phyloP scores from a whole-genome alignment of 768 basidiomycete genomes.

The Serendipita indica region DNA sequence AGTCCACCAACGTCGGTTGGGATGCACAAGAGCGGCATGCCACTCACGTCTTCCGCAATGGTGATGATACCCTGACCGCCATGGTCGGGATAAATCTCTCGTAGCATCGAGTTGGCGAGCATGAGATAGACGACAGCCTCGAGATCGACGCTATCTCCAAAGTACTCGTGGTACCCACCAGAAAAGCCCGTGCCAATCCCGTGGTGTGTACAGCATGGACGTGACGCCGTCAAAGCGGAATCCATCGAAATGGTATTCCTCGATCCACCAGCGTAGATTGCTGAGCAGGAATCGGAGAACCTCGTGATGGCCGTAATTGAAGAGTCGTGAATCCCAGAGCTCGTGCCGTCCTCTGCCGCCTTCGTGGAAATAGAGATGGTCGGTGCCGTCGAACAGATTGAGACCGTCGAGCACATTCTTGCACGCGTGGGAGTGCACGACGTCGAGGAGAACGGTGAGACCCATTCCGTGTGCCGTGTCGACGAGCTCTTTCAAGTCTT shows the following conservation, averaged over 20 bases:
- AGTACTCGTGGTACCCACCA: constrained; percentile 97
- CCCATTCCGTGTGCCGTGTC: constrained; percentile 93
- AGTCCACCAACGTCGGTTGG: constrained; percentile 72
- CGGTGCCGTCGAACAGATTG: constrained; percentile 93
- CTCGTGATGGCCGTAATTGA: constrained; percentile 93
- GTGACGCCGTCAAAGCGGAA: constrained; percentile 99
- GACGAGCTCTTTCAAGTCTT: constrained; percentile 88
- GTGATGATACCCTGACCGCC: constrained; percentile 38
- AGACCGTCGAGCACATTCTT: constrained; percentile 94
- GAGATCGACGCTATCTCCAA: constrained; percentile 67
- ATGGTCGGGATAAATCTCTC: constrained; percentile 52
- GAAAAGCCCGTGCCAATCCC: constrained; percentile 97
- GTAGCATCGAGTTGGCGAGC: constrained; percentile 90
- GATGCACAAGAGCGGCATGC: constrained; percentile 88
- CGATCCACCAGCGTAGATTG: constrained; percentile 90
- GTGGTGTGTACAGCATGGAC: constrained; percentile 99
- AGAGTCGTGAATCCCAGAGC: constrained; percentile 94
- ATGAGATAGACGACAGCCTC: constrained; percentile 93
- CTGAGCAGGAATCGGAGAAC: constrained; percentile 89
- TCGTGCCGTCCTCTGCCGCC: constrained; percentile 84
- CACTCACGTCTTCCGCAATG: constrained; percentile 97
- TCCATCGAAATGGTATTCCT: constrained; percentile 91
- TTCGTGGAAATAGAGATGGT: constrained; percentile 94
- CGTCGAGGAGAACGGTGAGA: constrained; percentile 82
- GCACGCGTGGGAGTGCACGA: constrained; percentile 96